These are phyloP conservation scores for Theobroma grandiflorum DNA, from an alignment of 441 rosid genomes.

Conservation along the genomic window DNA sequence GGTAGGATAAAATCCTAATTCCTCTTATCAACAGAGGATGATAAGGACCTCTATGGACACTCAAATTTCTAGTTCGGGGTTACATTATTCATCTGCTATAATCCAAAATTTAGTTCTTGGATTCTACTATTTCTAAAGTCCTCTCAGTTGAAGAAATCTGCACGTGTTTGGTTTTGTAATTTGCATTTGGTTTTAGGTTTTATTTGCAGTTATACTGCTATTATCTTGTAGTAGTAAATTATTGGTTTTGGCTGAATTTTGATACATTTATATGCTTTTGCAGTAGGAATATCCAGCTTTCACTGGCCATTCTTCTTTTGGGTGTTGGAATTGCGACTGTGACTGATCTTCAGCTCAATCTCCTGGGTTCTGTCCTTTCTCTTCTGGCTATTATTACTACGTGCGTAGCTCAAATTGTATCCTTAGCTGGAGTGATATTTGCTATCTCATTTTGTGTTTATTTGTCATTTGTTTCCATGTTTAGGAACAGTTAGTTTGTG, in stretches of 20 bases:
- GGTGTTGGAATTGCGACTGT: conserved; percentile 99
- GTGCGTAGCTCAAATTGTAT: conserved; percentile 98
- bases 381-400: conserved; percentile 93
- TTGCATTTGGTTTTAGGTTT: conserved; percentile 19
- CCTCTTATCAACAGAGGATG: neutral
- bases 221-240: neutral
- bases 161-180: neutral
- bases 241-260: conserved; percentile 25
- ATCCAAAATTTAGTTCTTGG: neutral
- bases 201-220: neutral
- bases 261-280: conserved; percentile 37
- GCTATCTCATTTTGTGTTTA: conserved; percentile 5
- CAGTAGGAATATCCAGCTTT: conserved; percentile 87
- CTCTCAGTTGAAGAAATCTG: neutral
- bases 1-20: neutral
- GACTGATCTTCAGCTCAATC: conserved; percentile 97
- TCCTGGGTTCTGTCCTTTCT: conserved; percentile 88
- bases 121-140: conserved; percentile 2
- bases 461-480: conserved; percentile 2
- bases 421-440: conserved; percentile 45
- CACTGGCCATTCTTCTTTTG: conserved; percentile 80
- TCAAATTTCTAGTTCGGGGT: neutral
- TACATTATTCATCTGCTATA: neutral
- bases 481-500: neutral
- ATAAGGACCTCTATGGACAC: neutral